Evolutionary conservation across 1,284 basidiomycete species (phyloP).

Genomic region (Grifola frondosa): DNA sequence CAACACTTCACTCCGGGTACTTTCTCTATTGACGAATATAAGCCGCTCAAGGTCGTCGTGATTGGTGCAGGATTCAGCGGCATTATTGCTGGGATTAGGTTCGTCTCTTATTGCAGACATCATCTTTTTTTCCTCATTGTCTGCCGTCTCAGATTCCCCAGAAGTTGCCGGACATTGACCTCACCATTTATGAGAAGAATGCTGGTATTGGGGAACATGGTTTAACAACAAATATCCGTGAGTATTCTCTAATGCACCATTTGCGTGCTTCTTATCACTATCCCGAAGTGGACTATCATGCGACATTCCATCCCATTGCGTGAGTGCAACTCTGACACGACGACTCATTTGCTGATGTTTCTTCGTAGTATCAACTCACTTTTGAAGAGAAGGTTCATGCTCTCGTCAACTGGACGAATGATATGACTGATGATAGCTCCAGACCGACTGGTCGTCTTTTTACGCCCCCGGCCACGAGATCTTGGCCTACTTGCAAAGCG

Average conservation of each 20-base stretch:
- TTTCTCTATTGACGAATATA: slow-evolving; percentile 47
- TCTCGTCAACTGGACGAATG: neutral
- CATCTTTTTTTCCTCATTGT: neutral
- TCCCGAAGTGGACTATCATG: slow-evolving; percentile 47
- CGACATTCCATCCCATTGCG: slow-evolving; percentile 55
- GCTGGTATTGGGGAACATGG: slow-evolving; percentile 64
- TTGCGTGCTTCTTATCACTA: neutral
- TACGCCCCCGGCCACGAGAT: slow-evolving; percentile 62
- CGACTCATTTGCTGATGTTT: neutral
- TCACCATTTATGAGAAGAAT: slow-evolving; percentile 63
- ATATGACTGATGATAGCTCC: neutral
- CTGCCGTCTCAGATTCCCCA: slow-evolving; percentile 46
- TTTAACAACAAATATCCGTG: slow-evolving; percentile 39
- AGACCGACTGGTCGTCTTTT: slow-evolving; percentile 61
- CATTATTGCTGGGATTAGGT: slow-evolving; percentile 56
- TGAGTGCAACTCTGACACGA: slow-evolving; percentile 27
- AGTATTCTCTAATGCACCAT: slow-evolving; percentile 9
- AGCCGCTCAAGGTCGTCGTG: slow-evolving; percentile 48
- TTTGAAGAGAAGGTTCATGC: slow-evolving; percentile 50
- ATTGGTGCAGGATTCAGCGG: slow-evolving; percentile 59
- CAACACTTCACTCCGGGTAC: slow-evolving; percentile 13
- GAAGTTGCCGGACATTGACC: slow-evolving; percentile 49
- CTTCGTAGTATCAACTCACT: slow-evolving; percentile 52
- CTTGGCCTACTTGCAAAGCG: slow-evolving; percentile 46
- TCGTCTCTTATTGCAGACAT: neutral